phyloP scores from a whole-genome alignment of 2,329 filamentous ascomycete genomes.

The Fusarium verrucosum region DNA sequence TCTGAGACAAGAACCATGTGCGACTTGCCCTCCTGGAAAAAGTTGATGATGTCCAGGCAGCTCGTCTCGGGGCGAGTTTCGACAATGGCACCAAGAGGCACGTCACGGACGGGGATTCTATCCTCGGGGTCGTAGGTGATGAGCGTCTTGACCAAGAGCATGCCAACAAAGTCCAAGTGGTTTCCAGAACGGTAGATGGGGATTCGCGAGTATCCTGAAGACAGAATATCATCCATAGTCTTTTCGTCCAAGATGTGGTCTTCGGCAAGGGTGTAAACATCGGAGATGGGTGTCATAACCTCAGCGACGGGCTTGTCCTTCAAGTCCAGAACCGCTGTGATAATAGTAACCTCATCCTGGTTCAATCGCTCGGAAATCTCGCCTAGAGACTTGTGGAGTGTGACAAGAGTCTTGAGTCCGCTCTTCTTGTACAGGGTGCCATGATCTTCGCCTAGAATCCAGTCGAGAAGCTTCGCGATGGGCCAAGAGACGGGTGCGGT shows the following conservation, averaged over 20 bases:
- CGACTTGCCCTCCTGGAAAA: constrained; percentile 98
- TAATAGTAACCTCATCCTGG: constrained; percentile 98
- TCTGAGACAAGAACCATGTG: constrained; percentile 98
- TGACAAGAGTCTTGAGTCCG: constrained; percentile 94
- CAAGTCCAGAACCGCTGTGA: constrained; percentile 93
- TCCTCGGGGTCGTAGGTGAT: constrained; percentile 99
- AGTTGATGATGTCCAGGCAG: constrained; percentile 98
- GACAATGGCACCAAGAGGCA: constrained; percentile 90
- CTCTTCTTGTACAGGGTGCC: constrained; percentile 98
- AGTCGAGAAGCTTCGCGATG: constrained; percentile 93
- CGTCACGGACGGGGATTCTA: constrained; percentile 84
- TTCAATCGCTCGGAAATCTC: constrained; percentile 89
- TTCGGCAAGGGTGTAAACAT: constrained; percentile 96
- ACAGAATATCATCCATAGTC: constrained; percentile 93
- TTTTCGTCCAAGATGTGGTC: constrained; percentile 91
- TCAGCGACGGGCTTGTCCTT: constrained; percentile 95
- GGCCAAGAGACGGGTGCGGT: constrained; percentile 92
- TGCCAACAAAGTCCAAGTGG: constrained; percentile 88
- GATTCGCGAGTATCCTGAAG: constrained; percentile 94
- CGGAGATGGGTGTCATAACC: constrained; percentile 99
- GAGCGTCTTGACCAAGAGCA: constrained; percentile 97
- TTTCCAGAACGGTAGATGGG: constrained; percentile 91
- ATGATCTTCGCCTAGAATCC: constrained; percentile 91
- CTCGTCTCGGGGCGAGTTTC: constrained; percentile 96
- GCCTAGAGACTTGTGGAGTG: constrained; percentile 90